These are phyloP conservation scores for Euclidium syriacum DNA, from an alignment of 345 rosid species.

Conservation along the genomic window DNA sequence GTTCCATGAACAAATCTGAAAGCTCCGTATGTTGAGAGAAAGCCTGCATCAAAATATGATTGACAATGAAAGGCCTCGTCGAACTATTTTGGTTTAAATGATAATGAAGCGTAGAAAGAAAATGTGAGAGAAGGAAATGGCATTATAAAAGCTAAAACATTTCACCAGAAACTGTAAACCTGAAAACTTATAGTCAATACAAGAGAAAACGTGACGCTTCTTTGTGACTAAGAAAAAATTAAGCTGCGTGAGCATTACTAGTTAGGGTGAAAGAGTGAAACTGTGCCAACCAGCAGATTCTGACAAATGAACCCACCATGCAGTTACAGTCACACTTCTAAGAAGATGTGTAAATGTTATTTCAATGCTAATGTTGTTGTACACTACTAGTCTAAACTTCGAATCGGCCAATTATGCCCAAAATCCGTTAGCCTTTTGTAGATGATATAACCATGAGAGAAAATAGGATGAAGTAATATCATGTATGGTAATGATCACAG, in stretches of 20 bases:
- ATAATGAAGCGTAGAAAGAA: not conserved
- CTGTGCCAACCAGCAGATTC: not conserved
- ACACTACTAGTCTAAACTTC: not conserved
- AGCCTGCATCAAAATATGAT: slow-evolving; percentile 41
- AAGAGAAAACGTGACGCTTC: not conserved
- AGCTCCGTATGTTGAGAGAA: slow-evolving; percentile 81
- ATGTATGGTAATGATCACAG: not conserved
- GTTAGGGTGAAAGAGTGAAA: slow-evolving; percentile 3
- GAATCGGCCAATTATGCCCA: not conserved
- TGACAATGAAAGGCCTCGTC: slow-evolving; percentile 5
- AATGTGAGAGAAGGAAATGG: not conserved
- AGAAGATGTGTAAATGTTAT: not conserved
- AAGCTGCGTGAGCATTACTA: slow-evolving; percentile 2
- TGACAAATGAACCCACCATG: not conserved
- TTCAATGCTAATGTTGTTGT: not conserved
- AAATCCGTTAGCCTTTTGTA: not conserved
- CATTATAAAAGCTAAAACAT: not conserved
- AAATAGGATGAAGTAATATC: not conserved
- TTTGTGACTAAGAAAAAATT: not conserved
- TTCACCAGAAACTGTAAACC: not conserved
- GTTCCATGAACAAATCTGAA: slow-evolving; percentile 73
- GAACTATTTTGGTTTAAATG: not conserved
- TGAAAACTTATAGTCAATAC: not conserved
- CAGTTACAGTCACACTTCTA: not conserved
- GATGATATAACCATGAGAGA: not conserved